These are phyloP conservation scores for Bipolaris cookei DNA, from an alignment of 2,329 filamentous ascomycete genomes.

Conservation along the genomic window DNA sequence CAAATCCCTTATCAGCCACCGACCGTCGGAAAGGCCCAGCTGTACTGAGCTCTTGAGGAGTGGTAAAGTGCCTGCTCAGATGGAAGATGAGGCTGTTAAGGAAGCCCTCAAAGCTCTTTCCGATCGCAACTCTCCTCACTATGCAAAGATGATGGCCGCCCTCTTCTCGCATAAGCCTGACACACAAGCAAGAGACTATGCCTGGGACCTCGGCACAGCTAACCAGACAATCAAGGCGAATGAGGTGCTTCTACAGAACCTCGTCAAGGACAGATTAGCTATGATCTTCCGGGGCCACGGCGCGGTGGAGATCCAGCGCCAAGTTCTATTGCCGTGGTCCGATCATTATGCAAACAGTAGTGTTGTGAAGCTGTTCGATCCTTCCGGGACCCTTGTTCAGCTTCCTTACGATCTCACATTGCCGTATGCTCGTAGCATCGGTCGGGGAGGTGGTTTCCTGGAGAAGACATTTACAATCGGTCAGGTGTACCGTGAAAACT, in stretches of 20 bases:
- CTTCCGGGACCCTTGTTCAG: conserved; percentile 85
- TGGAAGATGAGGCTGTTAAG: conserved; percentile 90
- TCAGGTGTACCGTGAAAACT: conserved; percentile 80
- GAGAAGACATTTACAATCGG: conserved; percentile 87
- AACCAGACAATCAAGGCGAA: conserved; percentile 45
- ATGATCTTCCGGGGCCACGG: conserved; percentile 88
- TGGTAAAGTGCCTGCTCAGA: conserved; percentile 85
- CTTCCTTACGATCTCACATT: conserved; percentile 93
- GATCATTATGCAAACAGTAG: conserved; percentile 72
- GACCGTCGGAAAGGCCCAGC: conserved; percentile 80
- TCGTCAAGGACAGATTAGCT: conserved; percentile 75
- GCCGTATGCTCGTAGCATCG: conserved; percentile 83
- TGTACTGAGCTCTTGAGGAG: conserved; percentile 82
- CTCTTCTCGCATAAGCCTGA: conserved; percentile 75
- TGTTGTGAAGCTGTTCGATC: conserved; percentile 80
- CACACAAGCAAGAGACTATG: conserved; percentile 75
- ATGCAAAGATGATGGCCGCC: conserved; percentile 85
- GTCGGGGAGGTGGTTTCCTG: conserved; percentile 69
- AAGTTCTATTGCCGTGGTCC: conserved; percentile 80
- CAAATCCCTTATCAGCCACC: conserved; percentile 78
- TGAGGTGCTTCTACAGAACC: conserved; percentile 72
- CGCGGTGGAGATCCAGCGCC: conserved; percentile 79
- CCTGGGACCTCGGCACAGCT: conserved; percentile 55
- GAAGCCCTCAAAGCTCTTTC: conserved; percentile 81
- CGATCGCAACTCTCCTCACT: conserved; percentile 84